Evolutionary conservation across 208 protist species (phyloP).

Genomic region (Crithidia bombi): DNA sequence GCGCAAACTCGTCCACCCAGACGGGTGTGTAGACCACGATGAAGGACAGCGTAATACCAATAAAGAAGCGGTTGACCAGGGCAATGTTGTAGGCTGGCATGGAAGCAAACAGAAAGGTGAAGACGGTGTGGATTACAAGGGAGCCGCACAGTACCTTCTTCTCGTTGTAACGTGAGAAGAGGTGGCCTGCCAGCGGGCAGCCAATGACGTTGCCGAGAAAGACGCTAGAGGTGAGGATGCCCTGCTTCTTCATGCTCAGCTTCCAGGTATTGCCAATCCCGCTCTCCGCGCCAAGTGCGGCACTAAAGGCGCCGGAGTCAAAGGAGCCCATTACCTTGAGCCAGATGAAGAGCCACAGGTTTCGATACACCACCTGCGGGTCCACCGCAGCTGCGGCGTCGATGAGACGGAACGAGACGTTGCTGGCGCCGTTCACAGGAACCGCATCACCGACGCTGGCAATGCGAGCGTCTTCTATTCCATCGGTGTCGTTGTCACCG

Average conservation of each 20-base stretch:
- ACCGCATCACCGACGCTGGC: background rate
- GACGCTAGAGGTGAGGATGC: conserved; percentile 79
- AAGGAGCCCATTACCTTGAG: conserved; percentile 87
- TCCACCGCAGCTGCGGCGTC: conserved; percentile 14
- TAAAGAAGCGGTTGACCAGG: conserved; percentile 84
- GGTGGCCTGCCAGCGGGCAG: conserved; percentile 73
- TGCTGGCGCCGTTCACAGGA: background rate
- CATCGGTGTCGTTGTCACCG: background rate
- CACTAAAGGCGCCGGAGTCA: conserved; percentile 90
- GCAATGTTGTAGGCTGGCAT: conserved; percentile 54
- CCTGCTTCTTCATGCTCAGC: conserved; percentile 60
- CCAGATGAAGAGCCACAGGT: conserved; percentile 79
- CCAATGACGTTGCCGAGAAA: conserved; percentile 87
- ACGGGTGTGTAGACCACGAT: conserved; percentile 92
- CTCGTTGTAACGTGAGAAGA: conserved; percentile 75
- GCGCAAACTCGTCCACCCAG: conserved; percentile 94
- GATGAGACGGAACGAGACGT: conserved; percentile 10
- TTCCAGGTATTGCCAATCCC: conserved; percentile 76
- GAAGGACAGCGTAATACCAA: conserved; percentile 89
- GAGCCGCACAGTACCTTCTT: conserved; percentile 59
- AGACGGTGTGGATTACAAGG: conserved; percentile 74
- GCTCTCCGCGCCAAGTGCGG: conserved; percentile 66
- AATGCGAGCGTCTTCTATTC: background rate
- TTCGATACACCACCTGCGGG: conserved; percentile 44
- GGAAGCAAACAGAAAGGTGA: conserved; percentile 78